Evolutionary conservation across 1,284 basidiomycete genomes (phyloP).

Genomic region (Cystobasidium pallidum): DNA sequence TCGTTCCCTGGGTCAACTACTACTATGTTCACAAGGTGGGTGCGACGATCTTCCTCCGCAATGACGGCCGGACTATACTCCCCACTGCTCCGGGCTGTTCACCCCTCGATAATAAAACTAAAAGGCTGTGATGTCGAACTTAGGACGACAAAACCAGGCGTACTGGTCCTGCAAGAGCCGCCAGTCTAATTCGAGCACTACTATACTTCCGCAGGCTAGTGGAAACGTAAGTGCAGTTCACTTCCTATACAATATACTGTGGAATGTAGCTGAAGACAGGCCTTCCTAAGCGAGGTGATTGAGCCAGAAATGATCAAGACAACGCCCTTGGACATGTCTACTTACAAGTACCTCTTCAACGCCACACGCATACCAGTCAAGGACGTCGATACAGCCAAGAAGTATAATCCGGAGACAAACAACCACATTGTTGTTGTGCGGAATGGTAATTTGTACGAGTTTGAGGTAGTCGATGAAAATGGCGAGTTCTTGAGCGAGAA

Average conservation of each 20-base stretch:
- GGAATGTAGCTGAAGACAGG: background rate
- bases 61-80: background rate
- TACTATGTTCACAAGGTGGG: slow-evolving; percentile 88
- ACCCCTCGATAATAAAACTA: too few species aligned
- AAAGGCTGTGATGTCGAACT: too few species aligned
- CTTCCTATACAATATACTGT: background rate
- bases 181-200: slow-evolving; percentile 77
- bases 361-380: slow-evolving; percentile 80
- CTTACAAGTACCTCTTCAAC: slow-evolving; percentile 98
- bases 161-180: slow-evolving; percentile 65
- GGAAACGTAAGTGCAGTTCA: slow-evolving; percentile 68
- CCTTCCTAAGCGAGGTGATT: slow-evolving; percentile 66
- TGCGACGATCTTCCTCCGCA: slow-evolving; percentile 60
- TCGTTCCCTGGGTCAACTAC: slow-evolving; percentile 93
- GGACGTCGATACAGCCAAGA: slow-evolving; percentile 79
- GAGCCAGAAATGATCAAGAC: slow-evolving; percentile 87
- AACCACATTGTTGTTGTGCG: slow-evolving; percentile 89
- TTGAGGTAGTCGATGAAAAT: slow-evolving; percentile 67
- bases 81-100: too few species aligned
- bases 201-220: slow-evolving; percentile 79
- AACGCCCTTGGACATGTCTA: slow-evolving; percentile 84
- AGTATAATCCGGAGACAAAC: slow-evolving; percentile 74
- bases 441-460: slow-evolving; percentile 87
- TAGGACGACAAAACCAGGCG: slow-evolving; percentile 35
- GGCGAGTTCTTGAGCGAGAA: slow-evolving; percentile 72